Evolutionary conservation across 345 rosid genomes (phyloP).

Genomic region (Ailanthus altissimus): DNA sequence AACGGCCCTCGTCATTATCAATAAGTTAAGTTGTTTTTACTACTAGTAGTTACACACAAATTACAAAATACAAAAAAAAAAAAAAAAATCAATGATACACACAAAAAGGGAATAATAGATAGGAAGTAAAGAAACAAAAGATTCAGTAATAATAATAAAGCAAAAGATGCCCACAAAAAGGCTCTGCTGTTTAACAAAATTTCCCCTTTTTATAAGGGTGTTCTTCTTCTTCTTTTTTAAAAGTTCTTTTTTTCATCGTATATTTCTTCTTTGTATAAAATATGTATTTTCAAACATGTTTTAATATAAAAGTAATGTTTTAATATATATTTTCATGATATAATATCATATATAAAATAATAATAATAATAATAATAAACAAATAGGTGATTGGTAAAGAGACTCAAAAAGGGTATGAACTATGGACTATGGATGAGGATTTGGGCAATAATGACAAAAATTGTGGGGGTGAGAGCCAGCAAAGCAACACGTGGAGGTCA

Average conservation of each 20-base stretch:
- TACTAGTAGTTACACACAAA: neutral
- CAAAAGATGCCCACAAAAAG: too few relatives aligned
- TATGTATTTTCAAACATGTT: too few relatives aligned
- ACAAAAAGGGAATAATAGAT: neutral
- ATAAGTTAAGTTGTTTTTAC: conserved; percentile 28
- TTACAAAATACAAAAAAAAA: too few relatives aligned
- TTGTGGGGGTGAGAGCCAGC: conserved; percentile 33
- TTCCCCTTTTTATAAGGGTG: too few relatives aligned
- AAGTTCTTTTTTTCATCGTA: too few relatives aligned
- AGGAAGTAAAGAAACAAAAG: neutral
- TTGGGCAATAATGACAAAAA: neutral
- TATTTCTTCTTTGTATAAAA: too few relatives aligned
- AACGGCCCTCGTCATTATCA: conserved; percentile 20
- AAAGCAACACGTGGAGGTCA: conserved; percentile 47
- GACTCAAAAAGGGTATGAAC: neutral
- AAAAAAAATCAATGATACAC: neutral
- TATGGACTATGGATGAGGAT: neutral
- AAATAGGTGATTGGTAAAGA: conserved; percentile 11
- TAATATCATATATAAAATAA: too few relatives aligned
- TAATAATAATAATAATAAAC: neutral
- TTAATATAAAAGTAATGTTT: too few relatives aligned
- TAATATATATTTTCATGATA: too few relatives aligned
- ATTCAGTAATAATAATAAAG: too few relatives aligned
- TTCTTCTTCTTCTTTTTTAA: too few relatives aligned
- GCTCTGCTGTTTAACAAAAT: too few relatives aligned